A percentile compares a stretch with the other conserved stretches of the same genome.
Conservation (phyloP, 2,329 filamentous ascomycete genomes). For the Monilinia polystroma region DNA sequence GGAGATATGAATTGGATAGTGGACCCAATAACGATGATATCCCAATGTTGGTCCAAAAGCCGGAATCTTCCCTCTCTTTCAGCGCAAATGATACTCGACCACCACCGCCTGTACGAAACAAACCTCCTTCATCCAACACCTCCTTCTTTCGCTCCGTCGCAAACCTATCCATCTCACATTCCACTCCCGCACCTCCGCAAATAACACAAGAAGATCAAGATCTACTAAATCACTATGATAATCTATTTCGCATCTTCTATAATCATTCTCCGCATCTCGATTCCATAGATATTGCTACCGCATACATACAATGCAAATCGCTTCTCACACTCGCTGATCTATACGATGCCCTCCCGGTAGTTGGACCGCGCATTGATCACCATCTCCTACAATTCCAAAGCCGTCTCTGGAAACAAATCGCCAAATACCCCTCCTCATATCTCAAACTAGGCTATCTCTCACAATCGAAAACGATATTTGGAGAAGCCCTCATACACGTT, state of each 20-base stretch:
- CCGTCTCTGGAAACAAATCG: constrained; percentile 91
- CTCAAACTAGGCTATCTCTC: constrained; percentile 85
- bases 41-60: constrained; percentile 84
- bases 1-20: constrained; percentile 86
- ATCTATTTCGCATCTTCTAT: constrained; percentile 94
- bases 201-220: constrained; percentile 66
- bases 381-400: constrained; percentile 90
- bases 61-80: constrained; percentile 52
- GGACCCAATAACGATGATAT: constrained; percentile 71
- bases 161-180: constrained; percentile 62
- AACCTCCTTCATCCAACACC: constrained; percentile 59
- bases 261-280: constrained; percentile 84
- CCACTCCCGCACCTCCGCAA: constrained; percentile 46
- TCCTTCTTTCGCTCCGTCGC: constrained; percentile 86
- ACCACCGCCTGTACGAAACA: constrained; percentile 56
- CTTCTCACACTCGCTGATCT: constrained; percentile 87
- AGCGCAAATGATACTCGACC: constrained; percentile 49
- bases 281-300: constrained; percentile 82
- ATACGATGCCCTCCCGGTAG: constrained; percentile 86
- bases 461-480: constrained; percentile 77
- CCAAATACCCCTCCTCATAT: constrained; percentile 92
- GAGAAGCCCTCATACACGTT: constrained; percentile 87
- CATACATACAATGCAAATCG: constrained; percentile 91
- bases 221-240: constrained; percentile 88
- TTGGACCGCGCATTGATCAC: constrained; percentile 87